Evolutionary conservation across 306 rosid genomes (phyloP).

Genomic region (Quercus agrifolia): DNA sequence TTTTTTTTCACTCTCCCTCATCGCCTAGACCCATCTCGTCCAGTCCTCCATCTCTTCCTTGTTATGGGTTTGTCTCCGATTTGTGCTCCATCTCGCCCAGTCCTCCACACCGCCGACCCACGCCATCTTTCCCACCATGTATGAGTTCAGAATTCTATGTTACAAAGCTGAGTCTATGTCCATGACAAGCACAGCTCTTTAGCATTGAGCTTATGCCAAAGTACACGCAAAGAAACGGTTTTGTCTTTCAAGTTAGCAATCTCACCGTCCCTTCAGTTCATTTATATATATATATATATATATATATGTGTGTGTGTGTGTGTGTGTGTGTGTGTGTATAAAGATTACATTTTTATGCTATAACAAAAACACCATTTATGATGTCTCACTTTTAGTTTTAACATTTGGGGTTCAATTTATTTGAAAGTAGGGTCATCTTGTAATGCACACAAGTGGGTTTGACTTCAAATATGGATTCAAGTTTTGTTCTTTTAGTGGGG

Average conservation of each 20-base stretch:
- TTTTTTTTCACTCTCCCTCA: too few relatives aligned
- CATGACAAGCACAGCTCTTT: background rate
- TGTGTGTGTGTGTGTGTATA: too few relatives aligned
- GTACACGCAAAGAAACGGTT: background rate
- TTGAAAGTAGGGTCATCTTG: constrained; percentile 4
- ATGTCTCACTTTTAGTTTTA: background rate
- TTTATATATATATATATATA: too few relatives aligned
- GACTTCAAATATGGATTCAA: constrained; percentile 33
- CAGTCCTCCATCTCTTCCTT: too few relatives aligned
- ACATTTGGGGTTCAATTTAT: constrained; percentile 2
- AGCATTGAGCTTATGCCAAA: background rate
- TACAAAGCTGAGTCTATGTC: background rate
- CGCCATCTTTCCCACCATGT: background rate
- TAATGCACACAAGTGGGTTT: constrained; percentile 19
- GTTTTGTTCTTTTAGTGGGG: constrained; percentile 33
- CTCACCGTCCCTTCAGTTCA: background rate
- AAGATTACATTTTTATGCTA: too few relatives aligned
- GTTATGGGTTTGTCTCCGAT: too few relatives aligned
- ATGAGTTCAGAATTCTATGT: background rate
- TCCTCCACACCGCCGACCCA: too few relatives aligned
- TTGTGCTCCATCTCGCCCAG: too few relatives aligned
- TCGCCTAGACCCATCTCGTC: too few relatives aligned
- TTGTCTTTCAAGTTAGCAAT: constrained; percentile 16
- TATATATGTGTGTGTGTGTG: background rate
- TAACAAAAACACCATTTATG: background rate